Evolutionary conservation across 768 basidiomycete species (phyloP).

Genomic region (Mycena indigotica): DNA sequence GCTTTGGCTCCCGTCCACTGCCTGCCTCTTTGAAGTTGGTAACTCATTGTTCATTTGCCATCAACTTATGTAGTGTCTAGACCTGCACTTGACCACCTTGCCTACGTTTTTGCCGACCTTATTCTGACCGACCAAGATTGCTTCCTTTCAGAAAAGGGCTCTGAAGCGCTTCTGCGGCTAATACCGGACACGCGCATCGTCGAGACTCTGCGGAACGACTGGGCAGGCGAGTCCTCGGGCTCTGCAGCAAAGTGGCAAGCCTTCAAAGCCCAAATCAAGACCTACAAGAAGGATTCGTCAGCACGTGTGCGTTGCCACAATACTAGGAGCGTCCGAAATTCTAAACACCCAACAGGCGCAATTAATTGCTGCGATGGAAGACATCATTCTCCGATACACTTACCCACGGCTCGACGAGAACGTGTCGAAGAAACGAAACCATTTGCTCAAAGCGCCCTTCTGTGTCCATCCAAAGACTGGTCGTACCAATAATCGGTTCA

Average conservation of each 20-base stretch:
- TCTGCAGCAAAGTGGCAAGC: constrained; percentile 80
- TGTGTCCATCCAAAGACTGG: constrained; percentile 97
- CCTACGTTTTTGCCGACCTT: constrained; percentile 59
- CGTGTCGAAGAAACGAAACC: constrained; percentile 96
- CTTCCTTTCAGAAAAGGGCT: constrained; percentile 70
- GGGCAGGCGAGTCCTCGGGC: constrained; percentile 54
- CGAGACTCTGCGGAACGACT: constrained; percentile 53
- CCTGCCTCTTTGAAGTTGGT: constrained; percentile 78
- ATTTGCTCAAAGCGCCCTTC: constrained; percentile 96
- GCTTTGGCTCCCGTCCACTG: constrained; percentile 46
- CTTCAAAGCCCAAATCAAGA: constrained; percentile 46
- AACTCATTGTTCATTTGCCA: constrained; percentile 26
- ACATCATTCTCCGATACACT: constrained; percentile 89
- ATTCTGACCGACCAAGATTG: constrained; percentile 84
- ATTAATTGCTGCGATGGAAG: constrained; percentile 65
- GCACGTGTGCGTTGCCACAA: constrained; percentile 34
- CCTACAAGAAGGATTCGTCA: constrained; percentile 31
- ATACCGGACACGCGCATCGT: constrained; percentile 65
- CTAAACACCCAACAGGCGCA: constrained; percentile 31
- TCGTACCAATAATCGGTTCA: constrained; percentile 47
- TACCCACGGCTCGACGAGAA: constrained; percentile 97
- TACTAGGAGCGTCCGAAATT: neutral
- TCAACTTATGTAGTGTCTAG: constrained; percentile 33
- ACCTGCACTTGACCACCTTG: constrained; percentile 52
- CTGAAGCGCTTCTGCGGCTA: constrained; percentile 71